Conservation (phyloP, 495 filamentous ascomycete genomes). For the Hypoxylon lienhwacheense region DNA sequence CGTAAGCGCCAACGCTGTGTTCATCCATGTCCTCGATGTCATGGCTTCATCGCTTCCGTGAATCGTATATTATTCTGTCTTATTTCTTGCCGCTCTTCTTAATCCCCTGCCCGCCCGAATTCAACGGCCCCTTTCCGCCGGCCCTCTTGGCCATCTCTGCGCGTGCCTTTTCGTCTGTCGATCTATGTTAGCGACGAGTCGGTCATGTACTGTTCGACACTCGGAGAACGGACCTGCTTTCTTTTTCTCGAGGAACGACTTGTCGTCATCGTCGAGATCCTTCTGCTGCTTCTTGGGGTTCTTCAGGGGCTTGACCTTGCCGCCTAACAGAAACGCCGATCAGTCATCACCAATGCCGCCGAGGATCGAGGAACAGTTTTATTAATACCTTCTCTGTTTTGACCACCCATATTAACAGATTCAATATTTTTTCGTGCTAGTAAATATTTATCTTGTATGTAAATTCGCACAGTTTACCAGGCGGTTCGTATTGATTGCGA, state of each 20-base stretch:
- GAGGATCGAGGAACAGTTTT: neutral
- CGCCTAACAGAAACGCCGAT: slow-evolving; percentile 55
- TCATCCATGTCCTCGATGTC: slow-evolving; percentile 15
- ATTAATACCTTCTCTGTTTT: slow-evolving; percentile 64
- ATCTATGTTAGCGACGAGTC: slow-evolving; percentile 11
- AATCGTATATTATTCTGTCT: slow-evolving; percentile 22
- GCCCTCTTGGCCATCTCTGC: slow-evolving; percentile 70
- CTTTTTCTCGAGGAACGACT: slow-evolving; percentile 74
- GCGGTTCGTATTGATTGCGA: slow-evolving; percentile 11
- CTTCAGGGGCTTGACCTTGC: slow-evolving; percentile 86
- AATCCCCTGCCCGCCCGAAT: slow-evolving; percentile 78
- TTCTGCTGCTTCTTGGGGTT: slow-evolving; percentile 74
- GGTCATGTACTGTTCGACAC: neutral
- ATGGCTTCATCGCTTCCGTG: slow-evolving; percentile 30
- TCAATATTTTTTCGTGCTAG: neutral
- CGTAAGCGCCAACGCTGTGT: slow-evolving; percentile 28
- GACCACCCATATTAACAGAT: slow-evolving; percentile 61
- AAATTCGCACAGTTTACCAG: slow-evolving; percentile 11
- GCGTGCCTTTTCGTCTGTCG: slow-evolving; percentile 72
- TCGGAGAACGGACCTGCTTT: slow-evolving; percentile 59
- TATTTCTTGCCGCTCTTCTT: slow-evolving; percentile 93
- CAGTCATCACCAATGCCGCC: slow-evolving; percentile 3
- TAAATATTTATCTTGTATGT: neutral
- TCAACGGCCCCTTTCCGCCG: slow-evolving; percentile 61
- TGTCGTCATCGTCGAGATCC: slow-evolving; percentile 75